phyloP scores from a whole-genome alignment of 2,329 filamentous ascomycete species.

The Westerdykella ornata region DNA sequence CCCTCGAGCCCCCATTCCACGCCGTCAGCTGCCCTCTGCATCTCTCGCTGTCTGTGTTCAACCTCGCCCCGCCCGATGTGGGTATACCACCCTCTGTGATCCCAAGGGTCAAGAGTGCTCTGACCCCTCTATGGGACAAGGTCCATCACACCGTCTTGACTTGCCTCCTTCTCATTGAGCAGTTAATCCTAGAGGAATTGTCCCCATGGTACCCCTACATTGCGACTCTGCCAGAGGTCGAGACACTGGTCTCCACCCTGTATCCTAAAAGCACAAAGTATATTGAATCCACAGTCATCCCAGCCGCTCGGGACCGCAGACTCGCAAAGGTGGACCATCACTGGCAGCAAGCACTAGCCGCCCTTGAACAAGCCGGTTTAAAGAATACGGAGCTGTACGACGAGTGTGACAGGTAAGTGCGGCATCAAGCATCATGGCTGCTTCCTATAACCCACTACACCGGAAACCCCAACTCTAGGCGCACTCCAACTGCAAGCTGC shows the following conservation, averaged over 20 bases:
- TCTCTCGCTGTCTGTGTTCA: conserved; percentile 33
- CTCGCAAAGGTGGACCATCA: conserved; percentile 14
- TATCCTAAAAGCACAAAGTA: conserved; percentile 20
- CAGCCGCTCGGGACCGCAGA: no score
- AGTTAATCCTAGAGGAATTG: conserved; percentile 16
- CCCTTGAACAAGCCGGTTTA: neutral
- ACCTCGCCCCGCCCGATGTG: conserved; percentile 20
- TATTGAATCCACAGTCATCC: no score
- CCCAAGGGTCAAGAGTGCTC: conserved; percentile 9
- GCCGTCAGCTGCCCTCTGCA: conserved; percentile 26
- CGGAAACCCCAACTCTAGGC: no score
- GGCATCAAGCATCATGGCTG: no score
- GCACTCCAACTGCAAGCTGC: no score
- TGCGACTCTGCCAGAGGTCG: conserved; percentile 25
- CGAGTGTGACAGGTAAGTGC: no score
- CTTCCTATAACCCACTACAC: no score
- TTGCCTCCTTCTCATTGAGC: conserved; percentile 34
- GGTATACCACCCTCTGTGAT: no score
- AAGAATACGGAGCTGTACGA: no score
- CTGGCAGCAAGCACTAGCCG: conserved; percentile 18
- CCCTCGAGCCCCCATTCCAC: conserved; percentile 17
- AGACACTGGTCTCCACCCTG: conserved; percentile 33
- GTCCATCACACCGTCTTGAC: conserved; percentile 31
- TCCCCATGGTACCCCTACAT: conserved; percentile 36
- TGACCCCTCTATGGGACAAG: conserved; percentile 19